Evolutionary conservation across 1,139 yeast species (phyloP), one percentile per base, ranked within the genome.

Genomic region (Suhomyces choctaworum): DNA sequence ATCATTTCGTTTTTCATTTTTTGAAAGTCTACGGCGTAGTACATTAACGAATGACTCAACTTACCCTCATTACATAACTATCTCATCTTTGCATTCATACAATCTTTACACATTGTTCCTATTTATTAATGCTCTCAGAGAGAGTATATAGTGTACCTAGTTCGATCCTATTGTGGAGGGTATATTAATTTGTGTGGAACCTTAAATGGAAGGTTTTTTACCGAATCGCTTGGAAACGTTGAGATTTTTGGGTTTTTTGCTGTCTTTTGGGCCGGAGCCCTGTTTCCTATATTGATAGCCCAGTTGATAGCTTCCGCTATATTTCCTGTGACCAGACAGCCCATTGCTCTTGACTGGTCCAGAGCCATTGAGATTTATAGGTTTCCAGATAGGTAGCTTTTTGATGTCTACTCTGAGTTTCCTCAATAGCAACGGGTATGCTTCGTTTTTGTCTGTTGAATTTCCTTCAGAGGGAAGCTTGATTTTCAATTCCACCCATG

Each of bases 331-430:
- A 16, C 25, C 23, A 11, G 22, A 16, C 27, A 22, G 30, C 4
- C 34, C 40, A 14, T 25, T 27, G 20, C 33, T 29, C 25, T 33
- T 34, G 26, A 32, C 30, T 9, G 44, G 29, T 7, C 45, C 41
- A 5, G 36, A 31, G n/a, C 45, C 32, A 26, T 49, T 50, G 30
- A 46, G 33, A 24, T 45, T 52, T 11, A 52, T 54, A 2, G 66
- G 64, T 26, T 54, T 58, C 66, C 66, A 60, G 12, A 58, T 45
- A 1, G 64, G 64, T 19, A 60, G 40, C 28, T 53, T 47, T 25
- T 47, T 51, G 17, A 58, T 51, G 36, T 60, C 64, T n/a, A 60
- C 62, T 40, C 58, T 57, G 14, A 60, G 39, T 35, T 58, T 59
- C 26, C 37, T 29, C 24, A 29, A 21, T 21, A 26, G 33, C 13